Conservation (phyloP, 1,284 basidiomycete species). For the Tylopilus orsonianus region DNA sequence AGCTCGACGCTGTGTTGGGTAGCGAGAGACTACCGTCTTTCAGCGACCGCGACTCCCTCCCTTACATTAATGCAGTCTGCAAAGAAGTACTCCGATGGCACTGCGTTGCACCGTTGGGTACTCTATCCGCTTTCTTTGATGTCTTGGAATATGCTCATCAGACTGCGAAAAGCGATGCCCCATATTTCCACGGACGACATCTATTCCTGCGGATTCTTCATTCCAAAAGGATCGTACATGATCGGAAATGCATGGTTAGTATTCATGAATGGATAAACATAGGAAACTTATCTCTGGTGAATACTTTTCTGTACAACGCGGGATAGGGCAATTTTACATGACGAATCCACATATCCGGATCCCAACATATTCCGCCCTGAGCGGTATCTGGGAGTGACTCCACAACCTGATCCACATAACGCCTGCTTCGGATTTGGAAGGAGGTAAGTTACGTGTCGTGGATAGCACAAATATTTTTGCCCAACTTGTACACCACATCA, state of each 20-base stretch:
- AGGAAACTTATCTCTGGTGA: too few species aligned
- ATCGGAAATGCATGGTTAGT: slow-evolving; percentile 26
- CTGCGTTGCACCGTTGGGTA: slow-evolving; percentile 16
- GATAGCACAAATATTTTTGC: background rate
- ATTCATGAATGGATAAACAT: background rate
- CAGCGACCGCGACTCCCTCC: slow-evolving; percentile 19
- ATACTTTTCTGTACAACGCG: background rate
- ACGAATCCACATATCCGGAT: slow-evolving; percentile 20
- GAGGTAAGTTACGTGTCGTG: slow-evolving; percentile 9
- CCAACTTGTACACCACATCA: background rate
- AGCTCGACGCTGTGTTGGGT: slow-evolving; percentile 26
- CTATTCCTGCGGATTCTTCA: slow-evolving; percentile 33
- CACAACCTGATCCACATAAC: slow-evolving; percentile 19
- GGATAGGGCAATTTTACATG: slow-evolving; percentile 17
- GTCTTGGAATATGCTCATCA: slow-evolving; percentile 21
- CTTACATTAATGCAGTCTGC: slow-evolving; percentile 24
- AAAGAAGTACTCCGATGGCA: slow-evolving; percentile 31
- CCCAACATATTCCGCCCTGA: slow-evolving; percentile 24
- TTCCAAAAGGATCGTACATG: slow-evolving; percentile 40
- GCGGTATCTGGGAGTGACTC: slow-evolving; percentile 18
- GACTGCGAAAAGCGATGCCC: slow-evolving; percentile 26
- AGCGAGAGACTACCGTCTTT: slow-evolving; percentile 21
- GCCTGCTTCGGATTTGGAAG: slow-evolving; percentile 23
- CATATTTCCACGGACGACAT: slow-evolving; percentile 41
- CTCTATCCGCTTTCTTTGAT: background rate